Percentiles rank a stretch among this genome's conserved stretches.
Conservation (phyloP, 176 grass and related monocot species). For the Raddia guianensis region DNA sequence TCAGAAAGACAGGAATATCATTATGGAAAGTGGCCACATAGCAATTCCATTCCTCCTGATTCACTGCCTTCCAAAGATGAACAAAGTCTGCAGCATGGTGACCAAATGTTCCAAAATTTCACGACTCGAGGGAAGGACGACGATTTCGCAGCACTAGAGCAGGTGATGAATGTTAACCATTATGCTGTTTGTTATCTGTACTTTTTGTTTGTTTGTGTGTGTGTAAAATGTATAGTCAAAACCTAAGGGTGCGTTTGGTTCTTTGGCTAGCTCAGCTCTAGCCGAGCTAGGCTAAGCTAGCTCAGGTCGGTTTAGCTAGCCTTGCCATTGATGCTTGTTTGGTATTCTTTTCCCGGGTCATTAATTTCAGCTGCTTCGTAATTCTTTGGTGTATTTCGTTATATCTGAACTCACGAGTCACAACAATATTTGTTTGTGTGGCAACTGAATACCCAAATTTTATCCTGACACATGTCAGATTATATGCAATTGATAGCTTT, state of each 20-base stretch:
- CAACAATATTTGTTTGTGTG: background rate
- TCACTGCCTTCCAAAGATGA: constrained; percentile 54
- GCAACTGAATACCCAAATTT: background rate
- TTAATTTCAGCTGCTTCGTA: too few species aligned
- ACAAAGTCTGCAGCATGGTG: constrained; percentile 28
- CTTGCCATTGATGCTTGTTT: too few species aligned
- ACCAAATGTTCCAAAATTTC: constrained; percentile 49
- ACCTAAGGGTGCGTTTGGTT: background rate
- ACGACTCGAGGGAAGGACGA: constrained; percentile 64
- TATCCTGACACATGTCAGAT: background rate
- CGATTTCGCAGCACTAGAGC: constrained; percentile 91
- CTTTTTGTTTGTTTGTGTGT: too few species aligned
- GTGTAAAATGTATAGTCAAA: background rate
- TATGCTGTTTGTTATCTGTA: constrained; percentile 11
- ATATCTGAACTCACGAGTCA: background rate
- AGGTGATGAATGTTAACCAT: constrained; percentile 56
- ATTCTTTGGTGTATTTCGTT: background rate
- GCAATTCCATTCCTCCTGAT: constrained; percentile 40
- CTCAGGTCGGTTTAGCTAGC: too few species aligned
- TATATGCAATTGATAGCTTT: background rate
- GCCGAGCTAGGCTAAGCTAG: too few species aligned
- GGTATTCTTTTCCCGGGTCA: too few species aligned
- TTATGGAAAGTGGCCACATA: constrained; percentile 49
- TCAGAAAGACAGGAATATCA: constrained; percentile 47
- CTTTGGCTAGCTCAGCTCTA: too few species aligned